These are phyloP conservation scores for Sporothrix luriei DNA, from an alignment of 2,329 filamentous ascomycete genomes.

Conservation along the genomic window DNA sequence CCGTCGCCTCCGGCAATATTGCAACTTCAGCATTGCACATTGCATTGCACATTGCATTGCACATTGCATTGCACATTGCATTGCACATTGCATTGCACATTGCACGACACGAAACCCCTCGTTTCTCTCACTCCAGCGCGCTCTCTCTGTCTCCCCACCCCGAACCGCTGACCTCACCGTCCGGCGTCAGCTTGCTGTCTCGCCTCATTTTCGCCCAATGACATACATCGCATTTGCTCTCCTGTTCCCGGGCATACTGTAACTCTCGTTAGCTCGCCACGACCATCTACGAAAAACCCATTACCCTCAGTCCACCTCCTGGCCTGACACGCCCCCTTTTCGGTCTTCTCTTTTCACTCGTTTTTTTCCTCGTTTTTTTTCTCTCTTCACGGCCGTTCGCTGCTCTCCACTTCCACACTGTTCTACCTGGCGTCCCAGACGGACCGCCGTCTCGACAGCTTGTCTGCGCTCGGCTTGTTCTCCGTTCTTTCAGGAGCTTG, in stretches of 20 bases:
- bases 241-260: neutral
- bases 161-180: neutral
- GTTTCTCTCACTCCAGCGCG: no score
- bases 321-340: neutral
- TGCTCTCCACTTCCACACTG: neutral
- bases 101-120: no score
- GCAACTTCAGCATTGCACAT: no score
- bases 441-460: neutral
- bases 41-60: no score
- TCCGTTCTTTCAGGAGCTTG: conserved; percentile 19
- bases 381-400: neutral
- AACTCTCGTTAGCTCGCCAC: conserved; percentile 20
- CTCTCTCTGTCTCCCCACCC: no score
- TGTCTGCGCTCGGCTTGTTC: conserved; percentile 11
- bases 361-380: no score
- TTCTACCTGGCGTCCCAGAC: conserved; percentile 14
- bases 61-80: no score
- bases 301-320: conserved; percentile 12
- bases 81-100: no score
- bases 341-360: no score
- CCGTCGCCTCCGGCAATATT: neutral
- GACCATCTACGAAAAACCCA: neutral
- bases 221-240: neutral
- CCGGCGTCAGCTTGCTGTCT: conserved; percentile 10
- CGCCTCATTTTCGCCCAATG: neutral